phyloP scores from a whole-genome alignment of 75 land plant species.

The Cupressus sempervirens region DNA sequence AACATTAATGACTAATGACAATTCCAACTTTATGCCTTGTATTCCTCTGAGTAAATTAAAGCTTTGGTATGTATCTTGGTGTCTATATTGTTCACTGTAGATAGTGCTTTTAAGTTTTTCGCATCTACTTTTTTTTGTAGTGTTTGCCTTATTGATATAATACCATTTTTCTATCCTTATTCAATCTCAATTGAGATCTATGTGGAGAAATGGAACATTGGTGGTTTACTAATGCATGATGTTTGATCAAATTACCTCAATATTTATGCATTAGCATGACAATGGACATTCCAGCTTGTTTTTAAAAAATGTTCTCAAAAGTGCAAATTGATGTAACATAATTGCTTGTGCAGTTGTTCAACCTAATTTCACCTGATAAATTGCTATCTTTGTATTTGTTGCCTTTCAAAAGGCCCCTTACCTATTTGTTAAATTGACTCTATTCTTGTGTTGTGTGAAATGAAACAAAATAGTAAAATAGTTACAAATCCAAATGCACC shows the following conservation, averaged over 20 bases:
- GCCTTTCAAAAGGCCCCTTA: background rate
- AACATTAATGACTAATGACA: too few relatives aligned
- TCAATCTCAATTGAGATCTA: background rate
- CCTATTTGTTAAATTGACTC: background rate
- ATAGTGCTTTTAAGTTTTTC: background rate
- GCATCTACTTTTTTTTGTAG: background rate
- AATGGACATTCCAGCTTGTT: background rate
- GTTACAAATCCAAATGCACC: background rate
- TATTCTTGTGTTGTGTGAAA: background rate
- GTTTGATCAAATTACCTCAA: background rate
- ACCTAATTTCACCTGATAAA: background rate
- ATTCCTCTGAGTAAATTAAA: too few relatives aligned
- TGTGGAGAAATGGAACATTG: background rate
- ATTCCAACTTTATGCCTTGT: too few relatives aligned
- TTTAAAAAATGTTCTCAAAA: background rate
- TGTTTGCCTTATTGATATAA: background rate
- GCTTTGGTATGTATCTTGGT: too few relatives aligned
- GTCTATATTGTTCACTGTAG: too few relatives aligned
- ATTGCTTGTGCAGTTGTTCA: background rate
- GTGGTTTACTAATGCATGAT: background rate
- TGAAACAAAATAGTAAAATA: background rate
- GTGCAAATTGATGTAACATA: background rate
- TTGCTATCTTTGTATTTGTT: background rate
- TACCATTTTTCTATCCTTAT: background rate
- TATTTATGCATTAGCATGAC: background rate